Evolutionary conservation across 2,329 filamentous ascomycete species (phyloP), one percentile per base, ranked within the genome.

Genomic region (Aspergillus udagawae): DNA sequence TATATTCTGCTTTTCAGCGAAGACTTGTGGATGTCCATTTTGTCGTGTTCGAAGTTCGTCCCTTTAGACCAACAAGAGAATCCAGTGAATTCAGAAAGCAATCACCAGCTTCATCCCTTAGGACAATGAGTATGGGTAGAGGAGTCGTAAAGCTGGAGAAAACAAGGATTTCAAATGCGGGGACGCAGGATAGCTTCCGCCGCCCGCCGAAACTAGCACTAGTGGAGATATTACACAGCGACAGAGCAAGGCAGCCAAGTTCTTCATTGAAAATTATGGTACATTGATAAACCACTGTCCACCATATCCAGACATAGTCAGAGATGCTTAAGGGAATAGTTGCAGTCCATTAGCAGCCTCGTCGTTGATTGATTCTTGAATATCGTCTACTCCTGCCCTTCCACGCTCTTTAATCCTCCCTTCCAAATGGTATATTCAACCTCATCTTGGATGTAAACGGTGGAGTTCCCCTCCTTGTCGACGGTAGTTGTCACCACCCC

Each of bases 371-470:
- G 3, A 17, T 38, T 17, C 32, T 35, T 38, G 32, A 7, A n/a
- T 28, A 49, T 27, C 20, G 49, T 51, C 47, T 51, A 51, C 20
- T 51, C 27, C 6, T 32, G 48, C 49, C 51, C 21, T 47, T 6
- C 32, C 29, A 60, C 54, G 49, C 60, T 63, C 47, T 68, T 68
- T 27, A 77, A 50, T 0, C 91, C 91, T 0, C 84, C 86, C 68
- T 83, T 84, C 65, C 81, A 85, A 56, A 97, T 87, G 71, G 92
- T 87, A 72, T 92, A 95, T 67, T 90, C 87, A 3, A 87, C 79
- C 14, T 74, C 72, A 6, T 67, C 62, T 35, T 47, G 56, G 12
- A 38, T 2, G 32, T 17, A 8, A 7, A 14, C 44, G 44, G 44
- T 12, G 4, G 44, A 4, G 8, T 21, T 44, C 7, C 77, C 78